These are phyloP conservation scores for Mycena citricolor DNA, from an alignment of 1,284 basidiomycete genomes.

Conservation along the genomic window DNA sequence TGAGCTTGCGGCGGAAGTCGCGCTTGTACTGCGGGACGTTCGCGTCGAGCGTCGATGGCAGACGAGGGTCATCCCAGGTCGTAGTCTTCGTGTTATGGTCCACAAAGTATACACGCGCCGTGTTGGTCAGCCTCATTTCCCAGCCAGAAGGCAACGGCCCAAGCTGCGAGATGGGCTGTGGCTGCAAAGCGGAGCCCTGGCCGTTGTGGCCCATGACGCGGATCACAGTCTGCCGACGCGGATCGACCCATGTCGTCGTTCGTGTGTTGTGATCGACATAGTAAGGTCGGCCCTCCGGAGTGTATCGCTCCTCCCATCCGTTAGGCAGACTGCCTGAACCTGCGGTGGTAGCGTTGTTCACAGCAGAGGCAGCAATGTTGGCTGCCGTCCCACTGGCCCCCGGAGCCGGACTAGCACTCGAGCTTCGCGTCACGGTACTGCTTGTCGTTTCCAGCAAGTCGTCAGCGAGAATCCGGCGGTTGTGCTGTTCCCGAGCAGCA, in stretches of 20 bases:
- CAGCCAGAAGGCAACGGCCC: slow-evolving; percentile 92
- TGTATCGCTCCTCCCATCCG: slow-evolving; percentile 96
- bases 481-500: slow-evolving; percentile 76
- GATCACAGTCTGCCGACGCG: slow-evolving; percentile 85
- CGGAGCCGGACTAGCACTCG: slow-evolving; percentile 36
- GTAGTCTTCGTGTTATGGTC: slow-evolving; percentile 97
- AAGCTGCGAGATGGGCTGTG: slow-evolving; percentile 87
- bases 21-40: slow-evolving; percentile 98
- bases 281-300: slow-evolving; percentile 91
- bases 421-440: slow-evolving; percentile 35
- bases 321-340: slow-evolving; percentile 83
- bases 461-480: slow-evolving; percentile 75
- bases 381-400: slow-evolving; percentile 34
- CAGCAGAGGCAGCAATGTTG: slow-evolving; percentile 46
- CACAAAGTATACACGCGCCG: slow-evolving; percentile 93
- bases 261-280: slow-evolving; percentile 95
- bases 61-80: slow-evolving; percentile 95
- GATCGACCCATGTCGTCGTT: slow-evolving; percentile 96
- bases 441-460: slow-evolving; percentile 71
- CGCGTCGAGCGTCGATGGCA: slow-evolving; percentile 81
- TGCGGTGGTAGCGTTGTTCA: slow-evolving; percentile 65
- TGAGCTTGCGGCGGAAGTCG: slow-evolving; percentile 93
- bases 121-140: slow-evolving; percentile 96
- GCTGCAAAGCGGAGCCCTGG: slow-evolving; percentile 78
- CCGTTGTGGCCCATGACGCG: slow-evolving; percentile 89